Conservation (phyloP, 208 protist genomes). For the Leishmania mexicana region DNA sequence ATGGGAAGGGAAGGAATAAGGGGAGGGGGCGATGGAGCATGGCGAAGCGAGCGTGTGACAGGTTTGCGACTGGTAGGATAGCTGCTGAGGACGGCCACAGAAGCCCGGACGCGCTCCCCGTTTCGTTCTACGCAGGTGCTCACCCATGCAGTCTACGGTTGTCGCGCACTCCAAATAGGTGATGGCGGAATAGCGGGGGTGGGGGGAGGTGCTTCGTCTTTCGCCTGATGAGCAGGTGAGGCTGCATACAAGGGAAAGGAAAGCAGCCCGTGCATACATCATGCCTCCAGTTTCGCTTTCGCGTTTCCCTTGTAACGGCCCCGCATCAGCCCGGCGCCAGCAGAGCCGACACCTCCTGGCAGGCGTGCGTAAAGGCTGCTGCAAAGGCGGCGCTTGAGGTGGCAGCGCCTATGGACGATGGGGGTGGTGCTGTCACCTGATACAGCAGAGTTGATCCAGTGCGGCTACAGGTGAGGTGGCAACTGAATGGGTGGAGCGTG, state of each 20-base stretch:
- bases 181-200: too few relatives aligned
- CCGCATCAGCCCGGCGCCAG: not conserved
- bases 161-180: not conserved
- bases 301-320: not conserved
- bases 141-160: not conserved
- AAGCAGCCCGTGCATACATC: not conserved
- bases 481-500: slow-evolving; percentile 21
- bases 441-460: slow-evolving; percentile 19
- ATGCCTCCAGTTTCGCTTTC: not conserved
- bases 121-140: not conserved
- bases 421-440: slow-evolving; percentile 19
- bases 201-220: too few relatives aligned
- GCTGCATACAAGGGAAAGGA: not conserved
- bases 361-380: slow-evolving; percentile 20
- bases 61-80: not conserved
- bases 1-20: not conserved
- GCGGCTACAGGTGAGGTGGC: slow-evolving; percentile 31
- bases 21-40: not conserved
- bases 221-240: too few relatives aligned
- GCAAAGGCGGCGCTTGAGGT: slow-evolving; percentile 21
- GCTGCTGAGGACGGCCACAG: not conserved
- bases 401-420: slow-evolving; percentile 8
- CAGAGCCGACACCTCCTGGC: slow-evolving; percentile 20
- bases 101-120: not conserved
- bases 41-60: not conserved